Conservation (phyloP, 371 early-diverging fungal species). For the Syncephalastrum sp. region DNA sequence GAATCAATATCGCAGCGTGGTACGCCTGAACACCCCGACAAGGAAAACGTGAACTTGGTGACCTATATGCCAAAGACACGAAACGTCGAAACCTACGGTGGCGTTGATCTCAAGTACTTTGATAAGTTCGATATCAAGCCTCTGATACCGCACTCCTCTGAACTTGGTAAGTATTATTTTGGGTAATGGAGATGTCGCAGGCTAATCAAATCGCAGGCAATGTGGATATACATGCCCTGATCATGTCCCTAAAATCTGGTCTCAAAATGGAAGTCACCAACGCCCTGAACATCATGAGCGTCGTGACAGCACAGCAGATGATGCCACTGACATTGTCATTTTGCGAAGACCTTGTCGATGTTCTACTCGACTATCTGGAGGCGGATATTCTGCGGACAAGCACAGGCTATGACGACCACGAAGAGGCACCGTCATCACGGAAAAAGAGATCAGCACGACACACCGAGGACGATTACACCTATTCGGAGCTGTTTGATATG, state of each 20-base stretch:
- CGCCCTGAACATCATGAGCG: slow-evolving; percentile 70
- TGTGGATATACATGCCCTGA: slow-evolving; percentile 73
- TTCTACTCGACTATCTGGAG: slow-evolving; percentile 49
- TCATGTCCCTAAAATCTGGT: slow-evolving; percentile 75
- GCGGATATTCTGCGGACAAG: slow-evolving; percentile 35
- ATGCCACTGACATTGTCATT: slow-evolving; percentile 31
- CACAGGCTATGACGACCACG: slow-evolving; percentile 15
- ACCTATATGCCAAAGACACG: slow-evolving; percentile 51
- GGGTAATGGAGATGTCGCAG: too few relatives aligned
- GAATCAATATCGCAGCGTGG: slow-evolving; percentile 1
- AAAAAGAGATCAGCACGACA: neutral
- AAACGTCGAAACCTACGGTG: slow-evolving; percentile 72
- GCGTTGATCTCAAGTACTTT: slow-evolving; percentile 67
- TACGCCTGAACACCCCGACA: neutral
- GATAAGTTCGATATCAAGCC: slow-evolving; percentile 59
- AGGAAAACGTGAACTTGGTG: slow-evolving; percentile 9
- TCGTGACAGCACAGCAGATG: slow-evolving; percentile 42
- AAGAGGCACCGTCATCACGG: neutral
- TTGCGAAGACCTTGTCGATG: slow-evolving; percentile 58
- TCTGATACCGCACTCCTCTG: slow-evolving; percentile 55
- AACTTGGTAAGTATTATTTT: slow-evolving; percentile 45
- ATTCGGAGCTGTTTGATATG: slow-evolving; percentile 57
- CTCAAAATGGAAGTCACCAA: slow-evolving; percentile 71
- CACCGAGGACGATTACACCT: slow-evolving; percentile 19
- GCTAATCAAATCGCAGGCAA: slow-evolving; percentile 37